phyloP scores from a whole-genome alignment of 106 monocot genomes.

The Dioscorea alata region DNA sequence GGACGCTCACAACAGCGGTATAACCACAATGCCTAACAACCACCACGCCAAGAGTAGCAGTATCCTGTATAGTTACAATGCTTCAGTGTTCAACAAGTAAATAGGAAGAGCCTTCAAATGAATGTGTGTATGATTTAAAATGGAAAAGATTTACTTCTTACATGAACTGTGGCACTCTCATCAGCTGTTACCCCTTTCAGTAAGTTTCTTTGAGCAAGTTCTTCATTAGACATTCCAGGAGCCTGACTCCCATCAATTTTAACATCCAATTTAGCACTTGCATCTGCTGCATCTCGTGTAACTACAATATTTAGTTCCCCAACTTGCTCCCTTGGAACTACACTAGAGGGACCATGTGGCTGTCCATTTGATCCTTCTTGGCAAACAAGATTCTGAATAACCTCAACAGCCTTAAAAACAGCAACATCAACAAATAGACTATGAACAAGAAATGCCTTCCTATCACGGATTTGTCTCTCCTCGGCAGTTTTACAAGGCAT shows the following conservation, averaged over 20 bases:
- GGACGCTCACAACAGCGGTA: constrained; percentile 76
- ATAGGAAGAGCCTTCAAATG: background rate
- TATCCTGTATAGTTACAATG: constrained; percentile 53
- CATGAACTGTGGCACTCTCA: constrained; percentile 86
- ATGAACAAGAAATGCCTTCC: constrained; percentile 91
- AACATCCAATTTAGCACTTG: constrained; percentile 47
- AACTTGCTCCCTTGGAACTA: constrained; percentile 34
- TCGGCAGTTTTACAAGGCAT: constrained; percentile 94
- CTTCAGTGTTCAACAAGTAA: constrained; percentile 7
- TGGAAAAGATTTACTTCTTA: constrained; percentile 16
- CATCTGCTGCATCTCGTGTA: constrained; percentile 54
- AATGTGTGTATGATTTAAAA: background rate
- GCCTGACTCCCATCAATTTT: constrained; percentile 62
- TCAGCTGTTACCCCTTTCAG: constrained; percentile 93
- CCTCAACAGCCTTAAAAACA: constrained; percentile 58
- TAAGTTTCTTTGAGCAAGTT: constrained; percentile 63
- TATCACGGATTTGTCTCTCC: constrained; percentile 83
- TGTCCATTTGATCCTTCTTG: constrained; percentile 11
- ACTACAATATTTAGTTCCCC: constrained; percentile 73
- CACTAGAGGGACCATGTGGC: constrained; percentile 16
- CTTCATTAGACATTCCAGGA: constrained; percentile 39
- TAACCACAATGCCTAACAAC: constrained; percentile 80
- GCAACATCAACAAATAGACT: constrained; percentile 87
- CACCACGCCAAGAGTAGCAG: constrained; percentile 79
- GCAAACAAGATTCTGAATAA: constrained; percentile 41